Base-by-base conservation (phyloP, 139 green algal genomes). In the Chlorella sp. region DNA sequence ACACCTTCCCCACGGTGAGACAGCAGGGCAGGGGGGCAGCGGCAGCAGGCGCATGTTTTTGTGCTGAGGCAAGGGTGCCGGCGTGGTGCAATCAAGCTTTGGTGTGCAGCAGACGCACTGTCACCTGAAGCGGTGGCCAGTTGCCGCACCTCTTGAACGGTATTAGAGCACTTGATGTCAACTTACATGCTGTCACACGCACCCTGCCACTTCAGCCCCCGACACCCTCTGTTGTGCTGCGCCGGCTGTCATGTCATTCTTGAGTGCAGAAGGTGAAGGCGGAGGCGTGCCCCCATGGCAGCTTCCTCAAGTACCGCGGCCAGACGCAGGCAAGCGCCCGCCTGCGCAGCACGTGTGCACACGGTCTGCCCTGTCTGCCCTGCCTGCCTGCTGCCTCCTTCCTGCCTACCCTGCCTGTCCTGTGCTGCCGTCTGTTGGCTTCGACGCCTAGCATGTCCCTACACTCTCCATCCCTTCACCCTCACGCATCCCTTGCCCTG, bases 1-100 rank as follows among this genome's bases (percentile, higher is more conserved):
- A 95, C 76, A 88, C 92, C 40, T 93, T 89, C 36, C 92, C 93
- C 0, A 94, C 93, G n/a, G 90, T 95, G 22, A 69, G 42, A 11
- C 37, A 32, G 64, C 83, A 73, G n/a, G n/a, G 28, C 34, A 18
- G 69, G 64, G 64, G 21, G 16, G 64, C 11, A 14, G 22, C 22
- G 21, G 64, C 64, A 71, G 64, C 64, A 71, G 21, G 16, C 11
- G 21, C 21, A 28, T 71, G 11, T 9, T 14, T 14, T 14, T 71
- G 64, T 71, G 11, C 64, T 4, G 11, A 71, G 64, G 11, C 11
- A 26, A 30, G 64, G 5, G 2, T 28, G 64, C 22, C 24, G 21
- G 21, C 64, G 64, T 5, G 64, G 60, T 68, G 64, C 64, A 26
- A 9, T 12, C 64, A 32, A 28, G 64, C 64, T 28, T 9, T 71